Percentiles rank a stretch among this genome's conserved stretches.
Evolutionary conservation across 1,139 yeast species (phyloP).

Genomic region (Debaryomyces psychrophilus): DNA sequence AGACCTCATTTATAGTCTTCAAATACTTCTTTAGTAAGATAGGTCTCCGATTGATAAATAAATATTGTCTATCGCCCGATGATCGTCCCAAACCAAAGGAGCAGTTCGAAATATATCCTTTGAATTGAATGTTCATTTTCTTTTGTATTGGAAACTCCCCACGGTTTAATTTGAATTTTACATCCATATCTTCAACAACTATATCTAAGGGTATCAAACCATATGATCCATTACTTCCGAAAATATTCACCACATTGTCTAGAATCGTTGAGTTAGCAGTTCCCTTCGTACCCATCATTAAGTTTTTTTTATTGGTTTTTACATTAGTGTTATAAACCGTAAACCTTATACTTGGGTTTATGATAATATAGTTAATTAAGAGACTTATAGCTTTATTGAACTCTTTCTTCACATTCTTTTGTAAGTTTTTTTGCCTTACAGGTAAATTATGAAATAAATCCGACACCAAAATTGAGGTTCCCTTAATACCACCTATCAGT

Average conservation of each 20-base stretch:
- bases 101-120: conserved; percentile 72
- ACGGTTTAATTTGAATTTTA: conserved; percentile 21
- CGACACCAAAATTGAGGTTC: conserved; percentile 58
- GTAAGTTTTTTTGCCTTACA: conserved; percentile 72
- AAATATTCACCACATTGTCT: conserved; percentile 67
- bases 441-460: conserved; percentile 68
- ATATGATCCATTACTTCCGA: conserved; percentile 65
- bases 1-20: conserved; percentile 71
- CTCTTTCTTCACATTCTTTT: conserved; percentile 69
- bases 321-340: conserved; percentile 54
- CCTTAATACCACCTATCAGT: conserved; percentile 55
- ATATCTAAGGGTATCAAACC: conserved; percentile 57
- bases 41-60: conserved; percentile 79
- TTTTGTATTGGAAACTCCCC: conserved; percentile 17
- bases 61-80: conserved; percentile 71
- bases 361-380: conserved; percentile 70
- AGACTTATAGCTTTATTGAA: conserved; percentile 64
- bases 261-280: conserved; percentile 29
- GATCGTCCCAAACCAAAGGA: conserved; percentile 74
- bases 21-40: conserved; percentile 57
- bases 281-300: conserved; percentile 57
- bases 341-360: conserved; percentile 59
- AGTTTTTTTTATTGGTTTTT: conserved; percentile 50
- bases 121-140: conserved; percentile 31
- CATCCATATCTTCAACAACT: conserved; percentile 24